phyloP scores from a whole-genome alignment of 1,284 basidiomycete species.

The Lentinula novae-zelandiae region DNA sequence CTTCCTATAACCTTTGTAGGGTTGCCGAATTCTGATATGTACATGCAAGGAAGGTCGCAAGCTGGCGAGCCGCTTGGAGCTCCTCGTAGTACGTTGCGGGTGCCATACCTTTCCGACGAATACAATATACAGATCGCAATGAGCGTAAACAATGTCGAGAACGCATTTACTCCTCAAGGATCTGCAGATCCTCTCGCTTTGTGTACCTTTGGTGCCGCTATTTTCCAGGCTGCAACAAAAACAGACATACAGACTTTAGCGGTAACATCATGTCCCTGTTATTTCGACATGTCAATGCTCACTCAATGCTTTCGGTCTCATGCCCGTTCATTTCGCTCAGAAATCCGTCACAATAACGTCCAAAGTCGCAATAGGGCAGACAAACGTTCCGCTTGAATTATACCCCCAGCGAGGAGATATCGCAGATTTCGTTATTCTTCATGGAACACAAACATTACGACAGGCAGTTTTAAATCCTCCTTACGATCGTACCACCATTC shows the following conservation, averaged over 20 bases:
- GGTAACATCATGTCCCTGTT: constrained; percentile 30
- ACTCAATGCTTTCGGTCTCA: background rate
- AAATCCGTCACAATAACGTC: constrained; percentile 42
- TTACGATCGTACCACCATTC: constrained; percentile 39
- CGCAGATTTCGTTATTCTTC: constrained; percentile 61
- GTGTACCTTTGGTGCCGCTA: constrained; percentile 52
- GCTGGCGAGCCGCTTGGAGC: constrained; percentile 31
- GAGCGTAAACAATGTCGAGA: constrained; percentile 62
- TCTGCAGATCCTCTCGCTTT: constrained; percentile 55
- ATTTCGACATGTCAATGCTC: constrained; percentile 10
- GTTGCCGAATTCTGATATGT: constrained; percentile 61
- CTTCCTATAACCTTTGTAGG: constrained; percentile 53
- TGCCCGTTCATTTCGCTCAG: constrained; percentile 24
- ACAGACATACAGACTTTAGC: constrained; percentile 42
- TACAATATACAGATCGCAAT: constrained; percentile 49
- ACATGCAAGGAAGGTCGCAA: constrained; percentile 54
- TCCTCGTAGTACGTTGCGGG: constrained; percentile 51
- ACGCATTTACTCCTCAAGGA: constrained; percentile 67
- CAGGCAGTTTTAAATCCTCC: constrained; percentile 46
- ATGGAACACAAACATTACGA: constrained; percentile 41
- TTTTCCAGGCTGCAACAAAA: constrained; percentile 55
- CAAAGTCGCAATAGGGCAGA: constrained; percentile 42
- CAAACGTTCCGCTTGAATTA: constrained; percentile 25
- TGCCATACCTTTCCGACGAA: constrained; percentile 40
- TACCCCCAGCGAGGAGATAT: constrained; percentile 36